Base-by-base conservation (phyloP, 2,329 filamentous ascomycete species). In the Fusarium staphyleae region DNA sequence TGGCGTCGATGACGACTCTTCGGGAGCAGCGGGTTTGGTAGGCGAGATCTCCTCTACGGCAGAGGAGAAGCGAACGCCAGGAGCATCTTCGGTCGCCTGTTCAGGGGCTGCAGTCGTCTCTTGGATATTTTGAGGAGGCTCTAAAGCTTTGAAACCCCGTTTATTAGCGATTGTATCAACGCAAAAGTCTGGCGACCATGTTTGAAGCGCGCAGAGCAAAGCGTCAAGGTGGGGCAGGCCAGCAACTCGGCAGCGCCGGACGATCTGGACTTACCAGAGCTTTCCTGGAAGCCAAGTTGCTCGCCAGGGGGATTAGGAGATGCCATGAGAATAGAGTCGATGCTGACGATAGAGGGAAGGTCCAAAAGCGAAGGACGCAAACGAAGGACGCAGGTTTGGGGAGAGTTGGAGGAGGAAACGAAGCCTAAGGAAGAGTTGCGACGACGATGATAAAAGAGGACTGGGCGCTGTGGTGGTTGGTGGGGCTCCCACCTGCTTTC, bases 61-160 rank as follows among this genome's bases (percentile, higher is more conserved):
- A 22, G 88, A 85, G 48, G 87, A 86, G 72, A 92, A 93, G 52
- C 88, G 87, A 48, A 92, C 89, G 52, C 83, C 78, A 50, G 78
- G 77, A 48, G 70, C 69, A 52, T 63, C 62, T 19, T 59, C 54
- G 10, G 43, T 37, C 9, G 18, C 14, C 14, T 55, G 35, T n/a
- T 62, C 48, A 15, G 56, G 52, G 9, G 35, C 24, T 14, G 16
- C 54, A 14, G 54, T 35, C 8, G 44, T 19, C 32, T 52, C 56
- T 48, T 54, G 40, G 36, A 54, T 41, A 24, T 53, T 39, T 35
- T 52, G 32, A 18, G 43, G 12, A 6, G 40, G 22, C 13, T 66
- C 57, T 10, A 39, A 19, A 41, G 55, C 62, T 65, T 51, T 39
- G 51, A 22, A 15, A 22, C 36, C 14, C n/a, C 22, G 9, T 12